Percentiles rank a stretch among this genome's conserved stretches.
Conservation (phyloP, 495 filamentous ascomycete genomes). For the Penicillium maclennaniae region DNA sequence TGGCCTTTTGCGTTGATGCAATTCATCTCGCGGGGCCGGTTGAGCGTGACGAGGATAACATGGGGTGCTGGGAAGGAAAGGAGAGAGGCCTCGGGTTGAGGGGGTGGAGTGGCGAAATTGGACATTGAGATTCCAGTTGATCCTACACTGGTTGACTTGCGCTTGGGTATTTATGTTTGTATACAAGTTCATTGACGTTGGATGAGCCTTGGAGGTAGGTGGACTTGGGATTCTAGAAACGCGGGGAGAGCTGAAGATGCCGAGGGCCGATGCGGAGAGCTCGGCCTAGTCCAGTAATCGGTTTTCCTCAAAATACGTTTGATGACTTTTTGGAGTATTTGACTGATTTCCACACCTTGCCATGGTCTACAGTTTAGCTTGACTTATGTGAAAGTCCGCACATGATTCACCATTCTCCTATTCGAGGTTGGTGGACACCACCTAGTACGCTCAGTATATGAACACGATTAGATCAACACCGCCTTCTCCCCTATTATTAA, state of each 20-base stretch:
- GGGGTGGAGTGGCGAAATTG: slow-evolving; percentile 34
- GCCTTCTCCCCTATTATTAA: slow-evolving; percentile 12
- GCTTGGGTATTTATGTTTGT: not conserved
- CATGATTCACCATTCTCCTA: not conserved
- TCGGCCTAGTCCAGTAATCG: not conserved
- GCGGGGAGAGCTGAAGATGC: slow-evolving; percentile 25
- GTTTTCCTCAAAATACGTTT: not conserved
- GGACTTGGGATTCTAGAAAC: slow-evolving; percentile 6
- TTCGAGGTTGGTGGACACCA: not conserved
- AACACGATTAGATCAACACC: slow-evolving; percentile 12
- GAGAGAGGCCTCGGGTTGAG: slow-evolving; percentile 31
- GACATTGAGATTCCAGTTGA: slow-evolving; percentile 12
- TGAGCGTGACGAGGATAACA: slow-evolving; percentile 47
- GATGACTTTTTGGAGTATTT: not conserved
- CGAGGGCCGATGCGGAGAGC: slow-evolving; percentile 30
- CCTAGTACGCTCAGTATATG: slow-evolving; percentile 3
- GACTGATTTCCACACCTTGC: not conserved
- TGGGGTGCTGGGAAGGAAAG: slow-evolving; percentile 47
- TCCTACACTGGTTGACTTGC: not conserved
- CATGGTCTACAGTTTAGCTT: not conserved
- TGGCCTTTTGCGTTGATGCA: slow-evolving; percentile 49
- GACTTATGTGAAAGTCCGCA: not conserved
- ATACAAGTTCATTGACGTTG: not conserved
- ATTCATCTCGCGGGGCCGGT: slow-evolving; percentile 46
- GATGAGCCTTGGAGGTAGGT: not conserved